Base-by-base conservation (phyloP, 169 alveolate genomes). In the Cryptosporidium bovis region DNA sequence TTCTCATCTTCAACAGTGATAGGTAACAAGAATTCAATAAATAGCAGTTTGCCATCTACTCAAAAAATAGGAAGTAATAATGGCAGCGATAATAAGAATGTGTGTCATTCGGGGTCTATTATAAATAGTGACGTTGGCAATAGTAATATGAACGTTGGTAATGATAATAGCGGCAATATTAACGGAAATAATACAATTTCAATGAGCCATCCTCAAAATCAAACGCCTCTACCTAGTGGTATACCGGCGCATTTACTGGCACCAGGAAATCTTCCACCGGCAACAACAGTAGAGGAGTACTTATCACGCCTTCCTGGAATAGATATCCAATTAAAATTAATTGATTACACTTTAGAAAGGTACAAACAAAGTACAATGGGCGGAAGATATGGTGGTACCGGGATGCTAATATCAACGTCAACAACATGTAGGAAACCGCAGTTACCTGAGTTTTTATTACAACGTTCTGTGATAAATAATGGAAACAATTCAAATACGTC, bases 331-430 rank as follows among this genome's bases (percentile, higher is more conserved):
- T 40, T 77, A 15, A 56, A 36, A 40, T 40, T 77, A 62, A 77
- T 77, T 40, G 87, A 77, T 44, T 77, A 60, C 15, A 58, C 87
- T 16, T 27, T 77, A 1, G 87, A 77, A 8, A 77, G 87, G 34
- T 77, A 77, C 55, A 68, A 71, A n/a, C 87, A 77, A 33, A 77
- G 87, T n/a, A 77, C 87, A 40, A 77, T 77, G 87, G 87, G 87
- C 15, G 87, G 87, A 31, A 77, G 87, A 27, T 77, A 77, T 53
- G 87, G 87, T 20, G 87, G 87, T 29, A 77, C 87, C 15, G 87
- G 87, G 1, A 77, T 77, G 27, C 36, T 77, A 51, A 77, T 77
- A 33, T 77, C 87, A 7, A 77, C 87, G 6, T 77, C 87, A 4
- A 36, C 87, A 3, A 77, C 71, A n/a, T 77, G 87, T 50, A 56